These are phyloP conservation scores for Hymenoscyphus fructigenus DNA, from an alignment of 2,329 filamentous ascomycete genomes.

Conservation along the genomic window DNA sequence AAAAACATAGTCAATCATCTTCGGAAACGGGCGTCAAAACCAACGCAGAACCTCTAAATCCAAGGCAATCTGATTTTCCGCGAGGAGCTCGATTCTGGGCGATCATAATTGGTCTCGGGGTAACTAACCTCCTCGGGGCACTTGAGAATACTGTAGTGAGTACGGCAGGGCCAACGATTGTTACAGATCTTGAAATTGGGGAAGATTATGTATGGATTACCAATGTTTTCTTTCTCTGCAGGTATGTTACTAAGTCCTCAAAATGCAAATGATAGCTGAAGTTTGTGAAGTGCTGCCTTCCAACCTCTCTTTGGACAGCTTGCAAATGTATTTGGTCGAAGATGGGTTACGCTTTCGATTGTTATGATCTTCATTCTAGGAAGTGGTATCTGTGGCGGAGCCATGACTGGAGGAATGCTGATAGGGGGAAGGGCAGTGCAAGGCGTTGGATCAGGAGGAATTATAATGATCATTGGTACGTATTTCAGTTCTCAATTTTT, in stretches of 20 bases:
- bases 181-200: neutral
- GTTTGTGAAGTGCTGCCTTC: conserved; percentile 38
- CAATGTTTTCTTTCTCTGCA: neutral
- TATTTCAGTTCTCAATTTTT: neutral
- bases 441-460: conserved; percentile 30
- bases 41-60: no score
- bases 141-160: neutral
- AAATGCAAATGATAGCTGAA: no score
- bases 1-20: no score
- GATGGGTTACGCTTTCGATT: conserved; percentile 41
- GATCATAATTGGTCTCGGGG: neutral
- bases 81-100: neutral
- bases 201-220: neutral
- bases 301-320: conserved; percentile 52
- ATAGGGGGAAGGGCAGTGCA: conserved; percentile 51
- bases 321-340: conserved; percentile 53
- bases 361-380: conserved; percentile 51
- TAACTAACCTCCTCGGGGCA: neutral
- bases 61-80: no score
- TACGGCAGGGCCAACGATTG: neutral
- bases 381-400: conserved; percentile 51
- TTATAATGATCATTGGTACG: conserved; percentile 5
- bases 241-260: no score
- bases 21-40: no score
- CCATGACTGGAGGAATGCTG: conserved; percentile 45